These are phyloP conservation scores for Phytophthora podocarpi DNA, from an alignment of 352 stramenopile species.

Conservation along the genomic window DNA sequence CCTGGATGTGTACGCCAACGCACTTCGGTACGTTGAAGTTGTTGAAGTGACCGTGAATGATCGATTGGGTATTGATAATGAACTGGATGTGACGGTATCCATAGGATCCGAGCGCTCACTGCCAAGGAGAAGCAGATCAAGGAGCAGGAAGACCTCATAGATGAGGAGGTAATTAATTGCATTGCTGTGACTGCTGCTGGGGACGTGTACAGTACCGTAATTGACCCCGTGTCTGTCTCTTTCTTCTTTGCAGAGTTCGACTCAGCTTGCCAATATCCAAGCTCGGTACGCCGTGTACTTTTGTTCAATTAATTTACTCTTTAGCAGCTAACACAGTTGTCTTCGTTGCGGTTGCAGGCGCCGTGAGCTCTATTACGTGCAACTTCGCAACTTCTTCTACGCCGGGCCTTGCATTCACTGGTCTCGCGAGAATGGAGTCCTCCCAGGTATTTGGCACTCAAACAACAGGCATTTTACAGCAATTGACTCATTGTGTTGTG, in stretches of 20 bases:
- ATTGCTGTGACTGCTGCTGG: neutral
- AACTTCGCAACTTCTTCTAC: slow-evolving; percentile 84
- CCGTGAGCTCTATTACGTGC: slow-evolving; percentile 77
- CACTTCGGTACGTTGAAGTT: slow-evolving; percentile 53
- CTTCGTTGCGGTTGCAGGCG: slow-evolving; percentile 37
- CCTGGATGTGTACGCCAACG: slow-evolving; percentile 81
- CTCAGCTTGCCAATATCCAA: slow-evolving; percentile 51
- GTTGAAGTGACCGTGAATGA: neutral
- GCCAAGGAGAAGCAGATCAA: slow-evolving; percentile 64
- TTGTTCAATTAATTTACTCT: neutral
- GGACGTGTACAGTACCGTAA: neutral
- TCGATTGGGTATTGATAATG: slow-evolving; percentile 3
- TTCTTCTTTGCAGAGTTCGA: slow-evolving; percentile 35
- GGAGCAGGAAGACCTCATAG: slow-evolving; percentile 51
- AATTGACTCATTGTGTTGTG: too few species aligned
- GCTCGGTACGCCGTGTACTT: slow-evolving; percentile 35
- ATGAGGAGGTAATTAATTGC: slow-evolving; percentile 51
- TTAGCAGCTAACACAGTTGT: neutral
- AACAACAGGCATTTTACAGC: neutral
- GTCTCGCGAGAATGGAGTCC: slow-evolving; percentile 71
- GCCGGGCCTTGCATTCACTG: slow-evolving; percentile 83
- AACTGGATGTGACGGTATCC: neutral
- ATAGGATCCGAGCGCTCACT: slow-evolving; percentile 66
- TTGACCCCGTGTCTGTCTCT: neutral
- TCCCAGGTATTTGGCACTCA: slow-evolving; percentile 67